Conservation (phyloP, 1,284 basidiomycete genomes). For the Caloboletus firmus region DNA sequence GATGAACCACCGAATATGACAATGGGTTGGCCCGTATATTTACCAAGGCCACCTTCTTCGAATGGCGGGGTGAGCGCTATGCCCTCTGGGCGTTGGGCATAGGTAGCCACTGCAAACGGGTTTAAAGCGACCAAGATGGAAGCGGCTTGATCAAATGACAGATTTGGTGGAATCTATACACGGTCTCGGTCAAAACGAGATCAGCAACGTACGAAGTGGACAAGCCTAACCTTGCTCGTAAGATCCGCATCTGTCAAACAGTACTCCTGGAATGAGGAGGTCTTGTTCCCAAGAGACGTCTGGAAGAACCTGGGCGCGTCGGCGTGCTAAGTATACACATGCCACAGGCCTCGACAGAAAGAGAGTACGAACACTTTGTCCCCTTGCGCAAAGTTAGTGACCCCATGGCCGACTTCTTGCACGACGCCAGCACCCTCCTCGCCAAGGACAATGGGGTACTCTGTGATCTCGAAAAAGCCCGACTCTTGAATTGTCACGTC, state of each 20-base stretch:
- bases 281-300: background rate
- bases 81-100: conserved; percentile 21
- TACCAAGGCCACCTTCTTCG: conserved; percentile 25
- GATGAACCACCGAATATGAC: conserved; percentile 42
- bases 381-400: conserved; percentile 3
- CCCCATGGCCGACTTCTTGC: conserved; percentile 5
- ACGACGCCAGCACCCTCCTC: conserved; percentile 20
- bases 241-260: conserved; percentile 3
- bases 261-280: conserved; percentile 12
- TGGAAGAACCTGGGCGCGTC: conserved; percentile 5
- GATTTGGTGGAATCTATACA: conserved; percentile 21
- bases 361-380: conserved; percentile 8
- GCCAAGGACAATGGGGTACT: conserved; percentile 13
- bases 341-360: background rate
- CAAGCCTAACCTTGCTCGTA: conserved; percentile 1
- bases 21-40: conserved; percentile 35
- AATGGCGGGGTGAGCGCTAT: conserved; percentile 23
- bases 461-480: conserved; percentile 7
- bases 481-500: conserved; percentile 1
- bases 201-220: no score
- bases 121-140: conserved; percentile 29
- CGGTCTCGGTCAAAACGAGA: background rate
- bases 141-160: conserved; percentile 49
- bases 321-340: background rate
- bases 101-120: conserved; percentile 34